Conservation (phyloP, 108 stramenopile genomes). For the Cyclotella sp. region DNA sequence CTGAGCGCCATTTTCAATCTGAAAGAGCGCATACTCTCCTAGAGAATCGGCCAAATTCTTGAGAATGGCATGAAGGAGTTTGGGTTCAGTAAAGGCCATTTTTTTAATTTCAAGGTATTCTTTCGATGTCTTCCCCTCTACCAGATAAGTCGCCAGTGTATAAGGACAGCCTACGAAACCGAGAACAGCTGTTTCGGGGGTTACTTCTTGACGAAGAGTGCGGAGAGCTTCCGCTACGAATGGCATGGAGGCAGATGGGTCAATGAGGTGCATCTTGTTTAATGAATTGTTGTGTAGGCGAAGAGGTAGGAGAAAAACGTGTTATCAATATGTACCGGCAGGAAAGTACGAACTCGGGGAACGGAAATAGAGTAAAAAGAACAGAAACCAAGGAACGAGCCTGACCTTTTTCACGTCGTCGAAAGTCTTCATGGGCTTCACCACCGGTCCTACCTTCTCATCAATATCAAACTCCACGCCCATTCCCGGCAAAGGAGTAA, state of each 20-base stretch:
- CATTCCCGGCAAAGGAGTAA: constrained; percentile 97
- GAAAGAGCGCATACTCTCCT: constrained; percentile 93
- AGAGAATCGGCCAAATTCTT: constrained; percentile 89
- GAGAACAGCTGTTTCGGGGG: constrained; percentile 93
- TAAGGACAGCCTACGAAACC: constrained; percentile 99
- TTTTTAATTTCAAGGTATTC: constrained; percentile 94
- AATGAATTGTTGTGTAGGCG: not conserved
- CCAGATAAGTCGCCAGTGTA: constrained; percentile 97
- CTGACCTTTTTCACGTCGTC: constrained; percentile 67
- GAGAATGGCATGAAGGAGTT: constrained; percentile 88
- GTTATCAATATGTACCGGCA: no score
- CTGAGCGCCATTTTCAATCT: constrained; percentile 97
- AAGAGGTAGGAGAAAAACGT: not conserved
- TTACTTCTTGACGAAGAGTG: constrained; percentile 84
- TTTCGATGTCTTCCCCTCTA: constrained; percentile 96
- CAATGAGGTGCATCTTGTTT: constrained; percentile 81
- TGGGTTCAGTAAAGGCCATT: constrained; percentile 91
- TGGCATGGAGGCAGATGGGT: constrained; percentile 81
- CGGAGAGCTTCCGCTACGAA: constrained; percentile 93
- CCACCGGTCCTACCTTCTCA: constrained; percentile 85
- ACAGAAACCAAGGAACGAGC: not conserved
- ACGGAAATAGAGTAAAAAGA: not conserved
- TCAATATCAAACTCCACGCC: constrained; percentile 97
- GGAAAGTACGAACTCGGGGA: no score
- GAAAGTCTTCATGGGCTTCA: constrained; percentile 78